Conservation (phyloP, 1,284 basidiomycete genomes). For the Pseudozyma pruni region DNA sequence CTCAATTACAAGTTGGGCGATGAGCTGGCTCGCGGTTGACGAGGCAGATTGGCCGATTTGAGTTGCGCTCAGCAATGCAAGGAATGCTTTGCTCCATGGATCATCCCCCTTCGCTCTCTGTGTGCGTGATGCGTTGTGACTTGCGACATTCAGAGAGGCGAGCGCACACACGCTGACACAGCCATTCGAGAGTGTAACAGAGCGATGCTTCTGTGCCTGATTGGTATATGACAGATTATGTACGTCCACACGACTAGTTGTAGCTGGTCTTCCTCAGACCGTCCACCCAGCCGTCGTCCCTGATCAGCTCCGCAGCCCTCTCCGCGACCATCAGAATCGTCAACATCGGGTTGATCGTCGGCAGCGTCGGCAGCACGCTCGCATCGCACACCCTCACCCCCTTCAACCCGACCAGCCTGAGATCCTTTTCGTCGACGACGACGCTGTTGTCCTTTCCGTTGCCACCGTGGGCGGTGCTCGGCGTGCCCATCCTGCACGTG, state of each 20-base stretch:
- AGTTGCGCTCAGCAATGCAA: no score
- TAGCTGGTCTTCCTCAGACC: conserved; percentile 40
- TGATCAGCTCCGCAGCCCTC: conserved; percentile 64
- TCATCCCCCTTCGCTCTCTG: no score
- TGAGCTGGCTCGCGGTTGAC: conserved; percentile 41
- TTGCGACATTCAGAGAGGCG: no score
- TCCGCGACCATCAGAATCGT: conserved; percentile 65
- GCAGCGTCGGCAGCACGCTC: conserved; percentile 64
- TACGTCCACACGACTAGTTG: conserved; percentile 4
- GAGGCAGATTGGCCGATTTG: neutral
- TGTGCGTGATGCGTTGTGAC: no score
- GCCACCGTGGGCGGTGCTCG: conserved; percentile 16
- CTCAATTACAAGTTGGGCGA: conserved; percentile 57
- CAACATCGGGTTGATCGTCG: conserved; percentile 63
- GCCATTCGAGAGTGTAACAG: no score
- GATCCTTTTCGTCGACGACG: conserved; percentile 63
- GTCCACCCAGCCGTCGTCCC: conserved; percentile 58
- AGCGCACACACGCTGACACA: no score
- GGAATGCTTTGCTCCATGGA: no score
- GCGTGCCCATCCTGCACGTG: conserved; percentile 68
- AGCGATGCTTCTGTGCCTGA: no score
- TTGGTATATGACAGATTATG: no score
- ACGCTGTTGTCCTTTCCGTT: conserved; percentile 50
- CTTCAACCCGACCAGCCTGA: conserved; percentile 60
- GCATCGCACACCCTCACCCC: conserved; percentile 66